Conservation (phyloP, 129 eudicot genomes). For the Heracleum sosnowskyi region DNA sequence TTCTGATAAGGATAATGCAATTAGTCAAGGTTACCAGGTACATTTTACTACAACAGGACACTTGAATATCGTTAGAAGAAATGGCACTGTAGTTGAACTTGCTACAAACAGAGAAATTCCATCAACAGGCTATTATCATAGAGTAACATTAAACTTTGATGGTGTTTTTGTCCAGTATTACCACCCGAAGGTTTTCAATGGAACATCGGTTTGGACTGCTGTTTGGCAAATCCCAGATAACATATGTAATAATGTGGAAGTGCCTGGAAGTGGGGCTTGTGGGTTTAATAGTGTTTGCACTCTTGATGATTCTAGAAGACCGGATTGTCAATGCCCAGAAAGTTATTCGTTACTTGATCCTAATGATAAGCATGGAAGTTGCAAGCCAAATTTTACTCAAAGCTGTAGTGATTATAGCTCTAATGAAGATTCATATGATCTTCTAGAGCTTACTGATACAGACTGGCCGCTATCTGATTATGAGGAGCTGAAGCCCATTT, state of each 20-base stretch:
- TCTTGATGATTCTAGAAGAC: background rate
- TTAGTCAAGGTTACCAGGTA: background rate
- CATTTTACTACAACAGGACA: background rate
- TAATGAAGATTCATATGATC: background rate
- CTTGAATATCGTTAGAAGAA: background rate
- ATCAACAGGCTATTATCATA: background rate
- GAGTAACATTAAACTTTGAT: background rate
- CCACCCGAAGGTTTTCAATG: background rate
- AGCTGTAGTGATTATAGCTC: background rate
- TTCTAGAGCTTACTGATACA: background rate
- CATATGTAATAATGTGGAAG: background rate
- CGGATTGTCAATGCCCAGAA: background rate
- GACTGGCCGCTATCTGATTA: background rate
- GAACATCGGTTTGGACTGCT: background rate
- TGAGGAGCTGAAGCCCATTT: background rate
- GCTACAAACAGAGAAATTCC: background rate
- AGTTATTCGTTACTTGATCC: background rate
- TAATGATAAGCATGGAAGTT: background rate
- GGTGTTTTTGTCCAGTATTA: background rate
- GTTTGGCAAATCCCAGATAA: background rate
- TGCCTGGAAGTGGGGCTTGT: background rate
- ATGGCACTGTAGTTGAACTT: background rate
- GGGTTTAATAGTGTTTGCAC: background rate
- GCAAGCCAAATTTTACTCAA: background rate
- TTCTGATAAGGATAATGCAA: background rate